Conservation (phyloP, 164 flowering plant species). For the Taxillus chinensis region DNA sequence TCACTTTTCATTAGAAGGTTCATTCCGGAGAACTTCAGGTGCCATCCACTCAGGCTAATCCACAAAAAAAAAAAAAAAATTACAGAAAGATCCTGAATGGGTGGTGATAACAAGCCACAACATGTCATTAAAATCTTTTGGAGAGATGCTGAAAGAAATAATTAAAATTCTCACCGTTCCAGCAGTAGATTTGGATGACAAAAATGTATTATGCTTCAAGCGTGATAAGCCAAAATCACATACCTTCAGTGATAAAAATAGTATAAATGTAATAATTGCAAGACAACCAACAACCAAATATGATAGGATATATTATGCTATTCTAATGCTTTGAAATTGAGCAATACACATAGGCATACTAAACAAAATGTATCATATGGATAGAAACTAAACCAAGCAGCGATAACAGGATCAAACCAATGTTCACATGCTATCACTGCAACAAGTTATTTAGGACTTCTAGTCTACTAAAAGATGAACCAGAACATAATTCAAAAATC, state of each 20-base stretch:
- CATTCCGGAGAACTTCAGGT: constrained; percentile 96
- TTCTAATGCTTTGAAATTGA: too few species aligned
- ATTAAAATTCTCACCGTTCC: constrained; percentile 70
- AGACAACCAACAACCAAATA: background rate
- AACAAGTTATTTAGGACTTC: too few species aligned
- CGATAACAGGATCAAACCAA: too few species aligned
- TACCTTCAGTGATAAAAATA: constrained; percentile 43
- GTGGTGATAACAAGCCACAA: background rate
- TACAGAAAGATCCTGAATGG: background rate
- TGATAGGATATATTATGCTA: background rate
- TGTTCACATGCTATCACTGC: too few species aligned
- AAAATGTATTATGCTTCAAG: constrained; percentile 86
- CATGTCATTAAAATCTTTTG: background rate
- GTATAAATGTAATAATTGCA: background rate
- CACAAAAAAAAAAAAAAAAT: constrained; percentile 9
- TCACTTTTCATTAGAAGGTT: constrained; percentile 95
- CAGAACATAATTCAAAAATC: too few species aligned
- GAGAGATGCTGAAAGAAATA: background rate
- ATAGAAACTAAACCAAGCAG: too few species aligned
- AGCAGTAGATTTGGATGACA: constrained; percentile 98
- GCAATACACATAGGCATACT: too few species aligned
- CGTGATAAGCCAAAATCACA: constrained; percentile 96
- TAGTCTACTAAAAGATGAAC: too few species aligned
- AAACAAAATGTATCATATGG: too few species aligned
- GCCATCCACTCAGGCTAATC: constrained; percentile 99